phyloP scores from a whole-genome alignment of 2,329 filamentous ascomycete species.

The Diaporthe citrichinensis region DNA sequence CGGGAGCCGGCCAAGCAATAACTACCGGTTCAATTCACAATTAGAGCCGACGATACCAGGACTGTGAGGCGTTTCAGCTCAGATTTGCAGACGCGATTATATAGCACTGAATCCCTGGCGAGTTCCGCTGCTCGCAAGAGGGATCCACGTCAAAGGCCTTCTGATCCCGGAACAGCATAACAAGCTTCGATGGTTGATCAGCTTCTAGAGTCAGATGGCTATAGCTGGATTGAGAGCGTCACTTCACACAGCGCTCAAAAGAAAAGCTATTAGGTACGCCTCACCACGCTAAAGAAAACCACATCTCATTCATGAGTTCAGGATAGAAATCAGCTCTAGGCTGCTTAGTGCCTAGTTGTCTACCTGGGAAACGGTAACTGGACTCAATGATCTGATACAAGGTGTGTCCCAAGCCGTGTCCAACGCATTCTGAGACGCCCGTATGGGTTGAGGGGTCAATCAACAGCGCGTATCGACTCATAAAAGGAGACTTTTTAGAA shows the following conservation, averaged over 20 bases:
- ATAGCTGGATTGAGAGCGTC: neutral
- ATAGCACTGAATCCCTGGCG: neutral
- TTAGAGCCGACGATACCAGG: neutral
- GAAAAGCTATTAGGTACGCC: neutral
- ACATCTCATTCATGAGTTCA: too few relatives aligned
- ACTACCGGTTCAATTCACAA: neutral
- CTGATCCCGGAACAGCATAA: neutral
- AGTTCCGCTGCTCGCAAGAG: neutral
- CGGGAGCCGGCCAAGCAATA: neutral
- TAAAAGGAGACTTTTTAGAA: too few relatives aligned
- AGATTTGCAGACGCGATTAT: neutral
- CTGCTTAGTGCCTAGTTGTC: too few relatives aligned
- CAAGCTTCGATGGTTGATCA: neutral
- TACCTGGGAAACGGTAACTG: too few relatives aligned
- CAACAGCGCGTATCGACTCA: neutral
- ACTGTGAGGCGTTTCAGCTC: neutral
- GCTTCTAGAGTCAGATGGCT: too few relatives aligned
- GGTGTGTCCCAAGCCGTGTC: neutral
- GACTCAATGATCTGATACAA: neutral
- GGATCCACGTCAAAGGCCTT: neutral
- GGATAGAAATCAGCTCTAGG: too few relatives aligned
- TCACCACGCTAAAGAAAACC: too few relatives aligned
- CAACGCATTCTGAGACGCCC: neutral
- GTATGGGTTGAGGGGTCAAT: neutral
- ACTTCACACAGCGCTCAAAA: neutral